Conservation (phyloP, 2,329 filamentous ascomycete species). For the Grosmannia serpens region DNA sequence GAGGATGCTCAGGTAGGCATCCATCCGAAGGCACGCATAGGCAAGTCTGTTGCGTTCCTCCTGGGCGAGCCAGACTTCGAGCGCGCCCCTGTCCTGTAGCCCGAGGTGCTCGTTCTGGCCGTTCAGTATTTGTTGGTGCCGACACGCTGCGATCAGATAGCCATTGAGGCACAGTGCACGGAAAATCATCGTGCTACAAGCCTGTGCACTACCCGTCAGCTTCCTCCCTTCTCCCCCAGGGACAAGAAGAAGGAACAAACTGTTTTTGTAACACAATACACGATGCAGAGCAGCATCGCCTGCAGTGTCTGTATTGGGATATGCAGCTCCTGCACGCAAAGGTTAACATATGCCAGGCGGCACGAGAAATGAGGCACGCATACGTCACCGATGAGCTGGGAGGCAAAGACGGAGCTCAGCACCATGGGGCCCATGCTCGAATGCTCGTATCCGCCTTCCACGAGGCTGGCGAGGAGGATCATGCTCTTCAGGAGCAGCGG, state of each 20-base stretch:
- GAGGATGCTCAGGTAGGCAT: constrained; percentile 4
- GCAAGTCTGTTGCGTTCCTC: constrained; percentile 4
- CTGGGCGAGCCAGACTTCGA: background rate
- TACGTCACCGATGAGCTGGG: background rate
- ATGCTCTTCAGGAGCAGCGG: constrained; percentile 2
- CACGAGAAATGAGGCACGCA: background rate
- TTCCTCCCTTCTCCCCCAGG: background rate
- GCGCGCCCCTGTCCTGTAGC: background rate
- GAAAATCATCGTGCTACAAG: background rate
- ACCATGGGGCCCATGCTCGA: background rate
- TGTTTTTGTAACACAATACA: constrained; percentile 2
- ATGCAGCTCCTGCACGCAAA: background rate
- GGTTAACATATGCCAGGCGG: background rate
- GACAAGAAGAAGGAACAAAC: background rate
- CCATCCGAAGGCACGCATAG: constrained; percentile 1
- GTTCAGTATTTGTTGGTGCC: constrained; percentile 1
- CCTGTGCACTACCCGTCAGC: background rate
- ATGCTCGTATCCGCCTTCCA: background rate
- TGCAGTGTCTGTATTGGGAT: constrained; percentile 2
- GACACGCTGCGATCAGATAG: background rate
- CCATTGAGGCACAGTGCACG: constrained; percentile 1
- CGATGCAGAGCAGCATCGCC: constrained; percentile 3
- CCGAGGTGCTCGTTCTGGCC: background rate
- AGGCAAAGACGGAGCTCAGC: background rate
- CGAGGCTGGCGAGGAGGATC: background rate